Evolutionary conservation across 768 basidiomycete genomes (phyloP).

Genomic region (Rhizopogon vesiculosus): DNA sequence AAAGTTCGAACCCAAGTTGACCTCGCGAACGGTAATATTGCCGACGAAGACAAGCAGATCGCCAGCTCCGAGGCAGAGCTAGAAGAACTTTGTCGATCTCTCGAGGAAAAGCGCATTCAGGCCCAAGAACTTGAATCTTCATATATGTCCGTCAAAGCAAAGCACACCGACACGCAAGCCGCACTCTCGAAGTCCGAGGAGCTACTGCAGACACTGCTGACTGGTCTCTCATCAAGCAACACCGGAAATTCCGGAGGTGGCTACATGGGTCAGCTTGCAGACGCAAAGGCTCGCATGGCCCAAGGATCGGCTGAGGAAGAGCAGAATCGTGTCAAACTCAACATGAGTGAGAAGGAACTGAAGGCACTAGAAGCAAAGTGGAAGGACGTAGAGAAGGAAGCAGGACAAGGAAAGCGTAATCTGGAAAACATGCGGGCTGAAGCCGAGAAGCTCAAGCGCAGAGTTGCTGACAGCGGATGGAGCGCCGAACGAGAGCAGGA

Average conservation of each 20-base stretch:
- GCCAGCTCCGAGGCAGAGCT: conserved; percentile 49
- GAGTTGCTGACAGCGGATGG: conserved; percentile 66
- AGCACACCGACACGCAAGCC: conserved; percentile 55
- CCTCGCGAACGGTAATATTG: conserved; percentile 68
- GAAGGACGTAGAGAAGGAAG: conserved; percentile 84
- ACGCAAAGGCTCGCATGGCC: conserved; percentile 70
- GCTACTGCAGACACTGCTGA: conserved; percentile 91
- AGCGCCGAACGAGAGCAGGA: conserved; percentile 67
- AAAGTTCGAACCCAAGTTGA: conserved; percentile 85
- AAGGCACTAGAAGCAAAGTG: conserved; percentile 70
- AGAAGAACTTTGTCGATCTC: conserved; percentile 52
- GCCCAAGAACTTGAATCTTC: conserved; percentile 50
- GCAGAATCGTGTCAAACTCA: conserved; percentile 71
- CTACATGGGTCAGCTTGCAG: conserved; percentile 94
- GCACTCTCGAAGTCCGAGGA: conserved; percentile 77
- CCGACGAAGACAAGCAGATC: conserved; percentile 70
- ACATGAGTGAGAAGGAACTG: conserved; percentile 75
- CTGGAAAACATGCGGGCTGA: conserved; percentile 55
- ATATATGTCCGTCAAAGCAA: conserved; percentile 63
- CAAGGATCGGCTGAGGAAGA: conserved; percentile 82
- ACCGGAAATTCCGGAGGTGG: conserved; percentile 75
- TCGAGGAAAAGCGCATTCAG: conserved; percentile 56
- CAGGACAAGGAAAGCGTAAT: conserved; percentile 66
- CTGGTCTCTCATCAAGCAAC: conserved; percentile 76
- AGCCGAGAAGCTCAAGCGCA: conserved; percentile 50